Conservation (phyloP, 352 stramenopile species). For the Phytophthora ramorum region DNA sequence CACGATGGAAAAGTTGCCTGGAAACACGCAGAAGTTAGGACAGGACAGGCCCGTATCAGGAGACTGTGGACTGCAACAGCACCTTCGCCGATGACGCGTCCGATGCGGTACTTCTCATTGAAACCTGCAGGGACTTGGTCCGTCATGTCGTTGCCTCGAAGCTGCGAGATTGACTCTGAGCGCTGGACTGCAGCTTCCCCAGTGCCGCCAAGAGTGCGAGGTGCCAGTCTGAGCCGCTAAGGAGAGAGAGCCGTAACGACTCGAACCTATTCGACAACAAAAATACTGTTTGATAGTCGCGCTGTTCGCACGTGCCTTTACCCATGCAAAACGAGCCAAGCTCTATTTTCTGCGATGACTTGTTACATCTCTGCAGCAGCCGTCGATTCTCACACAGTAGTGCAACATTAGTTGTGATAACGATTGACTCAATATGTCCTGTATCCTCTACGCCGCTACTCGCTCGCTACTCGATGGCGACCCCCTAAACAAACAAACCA, state of each 20-base stretch:
- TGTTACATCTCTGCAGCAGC: too few relatives aligned
- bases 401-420: constrained; percentile 25
- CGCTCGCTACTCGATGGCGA: too few relatives aligned
- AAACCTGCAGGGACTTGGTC: constrained; percentile 63
- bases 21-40: not conserved
- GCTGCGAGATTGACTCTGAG: constrained; percentile 17
- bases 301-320: not conserved
- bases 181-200: not conserved
- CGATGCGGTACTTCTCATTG: constrained; percentile 84
- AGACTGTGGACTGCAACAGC: not conserved
- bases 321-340: too few relatives aligned
- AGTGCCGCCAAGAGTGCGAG: constrained; percentile 30
- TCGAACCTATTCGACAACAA: too few relatives aligned
- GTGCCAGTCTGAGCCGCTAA: constrained; percentile 17
- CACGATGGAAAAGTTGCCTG: constrained; percentile 88
- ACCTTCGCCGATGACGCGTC: constrained; percentile 79
- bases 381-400: not conserved
- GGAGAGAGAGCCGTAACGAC: constrained; percentile 15
- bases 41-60: not conserved
- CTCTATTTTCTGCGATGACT: too few relatives aligned
- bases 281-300: constrained; percentile 14
- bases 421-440: constrained; percentile 15
- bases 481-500: constrained; percentile 34
- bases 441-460: constrained; percentile 11
- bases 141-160: constrained; percentile 42